Evolutionary conservation across 371 early-diverging fungal genomes (phyloP), one percentile per base, ranked within the genome.

Genomic region (Mucor velutinosus): DNA sequence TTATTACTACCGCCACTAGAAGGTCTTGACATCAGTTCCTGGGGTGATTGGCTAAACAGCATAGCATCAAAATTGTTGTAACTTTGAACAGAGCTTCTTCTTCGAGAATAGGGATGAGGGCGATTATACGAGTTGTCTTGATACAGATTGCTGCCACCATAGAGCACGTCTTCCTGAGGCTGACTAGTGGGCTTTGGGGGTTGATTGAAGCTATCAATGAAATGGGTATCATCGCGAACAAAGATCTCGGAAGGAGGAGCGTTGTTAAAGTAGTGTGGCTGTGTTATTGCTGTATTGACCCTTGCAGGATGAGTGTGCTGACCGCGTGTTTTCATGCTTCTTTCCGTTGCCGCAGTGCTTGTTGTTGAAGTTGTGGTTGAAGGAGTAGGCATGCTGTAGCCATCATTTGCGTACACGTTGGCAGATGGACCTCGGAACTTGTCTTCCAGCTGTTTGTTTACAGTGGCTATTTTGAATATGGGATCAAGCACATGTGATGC

Each of bases 391-490:
- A 55, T 39, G 41, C 58, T 32, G 17, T 64, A 19, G 19, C 25
- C 23, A 12, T 25, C 51, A 19, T 51, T 51, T 51, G 51, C 17
- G 23, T 51, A 51, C 19, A 51, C 51, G 23, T 10, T 25, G 19
- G 21, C 21, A 23, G 53, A 53, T 55, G 27, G 56, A 47, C 11
- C 32, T 47, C 65, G 65, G 65, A 65, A 65, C 59, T 65, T 59
- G 8, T 33, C 27, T 25, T 59, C 65, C 59, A 30, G 32, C 29
- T 67, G 57, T 67, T 67, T 67, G 62, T 73, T 64, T 23, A 69
- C 39, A 32, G 70, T 58, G 14, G 73, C 73, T 25, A 73, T 51
- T 41, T 73, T 69, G 25, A 73, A 62, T 10, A 73, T 47, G 29
- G 73, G 70, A 56, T 73, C 70, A 43, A 21, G 37, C 10, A 73